A percentile compares a stretch with the other conserved stretches of the same genome.
Evolutionary conservation across 2,329 filamentous ascomycete genomes (phyloP).

Genomic region (Fusarium mangiferae): DNA sequence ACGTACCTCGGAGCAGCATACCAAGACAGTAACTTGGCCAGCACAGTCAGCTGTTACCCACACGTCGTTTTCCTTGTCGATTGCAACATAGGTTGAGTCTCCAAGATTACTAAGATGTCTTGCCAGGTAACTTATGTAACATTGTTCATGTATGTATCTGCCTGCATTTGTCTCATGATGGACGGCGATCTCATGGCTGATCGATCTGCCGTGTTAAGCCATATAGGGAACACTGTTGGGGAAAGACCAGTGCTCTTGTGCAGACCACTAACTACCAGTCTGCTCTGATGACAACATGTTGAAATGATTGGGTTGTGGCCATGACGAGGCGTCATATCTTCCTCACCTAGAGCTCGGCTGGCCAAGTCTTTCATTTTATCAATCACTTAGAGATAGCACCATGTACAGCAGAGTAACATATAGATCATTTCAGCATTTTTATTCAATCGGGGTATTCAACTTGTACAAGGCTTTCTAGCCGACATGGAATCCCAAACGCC

Average conservation of each 20-base stretch:
- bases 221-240: not conserved
- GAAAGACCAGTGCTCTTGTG: not conserved
- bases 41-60: conserved; percentile 10
- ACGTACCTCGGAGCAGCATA: not conserved
- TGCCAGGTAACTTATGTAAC: not conserved
- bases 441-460: conserved; percentile 33
- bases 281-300: not conserved
- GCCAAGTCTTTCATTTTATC: not conserved
- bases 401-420: not conserved
- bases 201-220: not conserved
- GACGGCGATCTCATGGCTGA: conserved; percentile 2
- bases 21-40: not conserved
- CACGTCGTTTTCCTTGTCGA: not conserved
- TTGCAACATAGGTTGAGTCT: not conserved
- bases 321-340: not conserved
- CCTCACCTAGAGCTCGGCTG: not conserved
- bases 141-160: conserved; percentile 1
- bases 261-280: not conserved
- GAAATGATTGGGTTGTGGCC: not conserved
- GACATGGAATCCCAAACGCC: conserved; percentile 38
- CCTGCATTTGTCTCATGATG: conserved; percentile 21
- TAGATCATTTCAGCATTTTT: conserved; percentile 1
- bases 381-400: not conserved
- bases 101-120: not conserved
- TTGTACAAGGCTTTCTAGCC: conserved; percentile 28